Percentiles rank a stretch among this genome's conserved stretches.
phyloP scores from a whole-genome alignment of 345 rosid genomes.

The Ceriops tagal region DNA sequence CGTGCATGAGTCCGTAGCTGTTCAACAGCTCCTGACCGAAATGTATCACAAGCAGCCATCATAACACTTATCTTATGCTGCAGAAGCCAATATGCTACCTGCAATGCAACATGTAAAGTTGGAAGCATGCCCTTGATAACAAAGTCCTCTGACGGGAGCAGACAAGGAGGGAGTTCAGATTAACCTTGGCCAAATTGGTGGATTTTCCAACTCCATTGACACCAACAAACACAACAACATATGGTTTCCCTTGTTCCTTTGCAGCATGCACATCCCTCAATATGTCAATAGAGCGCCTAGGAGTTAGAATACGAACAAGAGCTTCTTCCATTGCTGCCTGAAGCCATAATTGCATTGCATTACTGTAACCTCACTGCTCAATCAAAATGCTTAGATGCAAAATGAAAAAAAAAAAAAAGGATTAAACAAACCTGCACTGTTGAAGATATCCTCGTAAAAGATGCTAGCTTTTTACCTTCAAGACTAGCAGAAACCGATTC shows the following conservation, averaged over 20 bases:
- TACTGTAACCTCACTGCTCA: neutral
- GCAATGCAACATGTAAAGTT: slow-evolving; percentile 15
- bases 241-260: slow-evolving; percentile 87
- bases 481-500: slow-evolving; percentile 96
- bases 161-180: slow-evolving; percentile 3
- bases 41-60: slow-evolving; percentile 99
- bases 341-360: slow-evolving; percentile 13
- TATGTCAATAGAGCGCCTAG: slow-evolving; percentile 94
- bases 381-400: neutral
- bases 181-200: slow-evolving; percentile 88
- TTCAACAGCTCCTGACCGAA: slow-evolving; percentile 98
- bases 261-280: slow-evolving; percentile 90
- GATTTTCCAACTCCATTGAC: slow-evolving; percentile 99
- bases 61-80: slow-evolving; percentile 87
- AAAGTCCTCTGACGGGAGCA: neutral
- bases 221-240: slow-evolving; percentile 94
- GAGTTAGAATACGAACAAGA: slow-evolving; percentile 92
- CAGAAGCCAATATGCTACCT: slow-evolving; percentile 97
- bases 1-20: slow-evolving; percentile 97
- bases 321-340: slow-evolving; percentile 99
- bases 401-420: slow-evolving; percentile 12
- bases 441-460: slow-evolving; percentile 94
- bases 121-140: slow-evolving; percentile 5
- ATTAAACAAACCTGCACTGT: slow-evolving; percentile 73
- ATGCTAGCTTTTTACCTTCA: slow-evolving; percentile 92